Percentiles rank a stretch among this genome's conserved stretches.
Conservation (phyloP, 805 yeast genomes). For the Kuraishia floccosa region DNA sequence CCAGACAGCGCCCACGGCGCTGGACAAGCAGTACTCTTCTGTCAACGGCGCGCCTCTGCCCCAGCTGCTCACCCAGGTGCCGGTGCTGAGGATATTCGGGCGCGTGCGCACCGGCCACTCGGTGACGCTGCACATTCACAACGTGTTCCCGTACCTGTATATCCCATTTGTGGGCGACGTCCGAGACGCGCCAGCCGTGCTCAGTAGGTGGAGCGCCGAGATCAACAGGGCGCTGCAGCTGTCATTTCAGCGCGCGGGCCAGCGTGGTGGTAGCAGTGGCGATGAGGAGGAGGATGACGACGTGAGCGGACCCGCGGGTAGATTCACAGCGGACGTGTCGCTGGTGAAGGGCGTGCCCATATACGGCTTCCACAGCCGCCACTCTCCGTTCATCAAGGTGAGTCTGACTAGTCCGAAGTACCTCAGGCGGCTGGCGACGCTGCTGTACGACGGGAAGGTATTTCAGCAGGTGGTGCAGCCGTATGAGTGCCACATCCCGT, state of each 20-base stretch:
- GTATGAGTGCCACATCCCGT: conserved; percentile 78
- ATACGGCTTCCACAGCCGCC: conserved; percentile 72
- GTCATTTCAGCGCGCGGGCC: conserved; percentile 20
- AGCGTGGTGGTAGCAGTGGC: conserved; percentile 5
- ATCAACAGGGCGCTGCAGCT: conserved; percentile 31
- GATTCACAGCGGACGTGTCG: conserved; percentile 46
- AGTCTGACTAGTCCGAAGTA: conserved; percentile 54
- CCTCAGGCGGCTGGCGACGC: conserved; percentile 39
- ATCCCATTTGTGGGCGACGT: conserved; percentile 42
- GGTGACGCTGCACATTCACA: conserved; percentile 66
- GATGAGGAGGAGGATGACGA: conserved; percentile 7
- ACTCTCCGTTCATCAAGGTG: conserved; percentile 56
- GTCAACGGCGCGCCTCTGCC: conserved; percentile 9
- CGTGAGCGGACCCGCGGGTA: conserved; percentile 6
- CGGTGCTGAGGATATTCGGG: conserved; percentile 73
- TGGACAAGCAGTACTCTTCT: conserved; percentile 34
- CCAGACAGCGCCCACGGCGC: conserved; percentile 36
- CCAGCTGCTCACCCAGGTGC: conserved; percentile 37
- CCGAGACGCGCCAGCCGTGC: conserved; percentile 11
- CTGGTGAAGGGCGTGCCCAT: conserved; percentile 70
- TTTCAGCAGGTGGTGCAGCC: conserved; percentile 37
- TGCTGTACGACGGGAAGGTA: conserved; percentile 21
- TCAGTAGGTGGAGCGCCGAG: conserved; percentile 27
- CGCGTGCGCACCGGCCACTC: conserved; percentile 48
- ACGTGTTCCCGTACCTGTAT: conserved; percentile 72